A percentile compares a stretch with the other conserved stretches of the same genome.
These are phyloP conservation scores for Syncephalis fuscata DNA, from an alignment of 371 early-diverging fungal genomes.

Conservation along the genomic window DNA sequence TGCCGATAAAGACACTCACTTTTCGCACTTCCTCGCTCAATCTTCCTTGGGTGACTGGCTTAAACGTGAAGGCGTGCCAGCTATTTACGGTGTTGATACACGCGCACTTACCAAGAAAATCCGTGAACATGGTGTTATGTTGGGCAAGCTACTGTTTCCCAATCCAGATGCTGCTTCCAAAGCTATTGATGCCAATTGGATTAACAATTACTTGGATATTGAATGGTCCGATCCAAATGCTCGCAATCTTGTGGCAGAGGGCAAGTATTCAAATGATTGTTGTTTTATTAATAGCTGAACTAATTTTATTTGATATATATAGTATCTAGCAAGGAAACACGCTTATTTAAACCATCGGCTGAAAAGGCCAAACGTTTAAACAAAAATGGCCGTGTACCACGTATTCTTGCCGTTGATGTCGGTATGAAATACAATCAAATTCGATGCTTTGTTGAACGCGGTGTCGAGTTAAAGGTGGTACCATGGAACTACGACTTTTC, in stretches of 20 bases:
- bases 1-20: constrained; percentile 19
- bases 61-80: constrained; percentile 72
- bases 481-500: constrained; percentile 91
- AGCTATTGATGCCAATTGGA: constrained; percentile 26
- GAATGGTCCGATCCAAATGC: constrained; percentile 85
- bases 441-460: constrained; percentile 85
- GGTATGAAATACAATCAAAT: constrained; percentile 98
- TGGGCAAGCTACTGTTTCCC: constrained; percentile 70
- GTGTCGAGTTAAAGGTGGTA: constrained; percentile 84
- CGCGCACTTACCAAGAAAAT: constrained; percentile 86
- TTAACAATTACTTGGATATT: constrained; percentile 53
- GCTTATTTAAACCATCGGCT: constrained; percentile 18
- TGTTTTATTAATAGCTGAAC: no score
- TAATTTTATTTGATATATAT: not conserved
- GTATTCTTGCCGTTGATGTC: constrained; percentile 84
- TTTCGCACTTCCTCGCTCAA: constrained; percentile 80
- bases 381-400: constrained; percentile 59
- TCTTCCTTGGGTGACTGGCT: constrained; percentile 80
- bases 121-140: constrained; percentile 73
- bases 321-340: not conserved
- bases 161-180: constrained; percentile 13
- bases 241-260: constrained; percentile 80
- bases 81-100: constrained; percentile 85
- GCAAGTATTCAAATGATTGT: no score
- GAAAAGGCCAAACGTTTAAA: constrained; percentile 45